Percentiles rank a stretch among this genome's conserved stretches.
phyloP scores from a whole-genome alignment of 257 asterid species.

The Leptodermis oblonga region DNA sequence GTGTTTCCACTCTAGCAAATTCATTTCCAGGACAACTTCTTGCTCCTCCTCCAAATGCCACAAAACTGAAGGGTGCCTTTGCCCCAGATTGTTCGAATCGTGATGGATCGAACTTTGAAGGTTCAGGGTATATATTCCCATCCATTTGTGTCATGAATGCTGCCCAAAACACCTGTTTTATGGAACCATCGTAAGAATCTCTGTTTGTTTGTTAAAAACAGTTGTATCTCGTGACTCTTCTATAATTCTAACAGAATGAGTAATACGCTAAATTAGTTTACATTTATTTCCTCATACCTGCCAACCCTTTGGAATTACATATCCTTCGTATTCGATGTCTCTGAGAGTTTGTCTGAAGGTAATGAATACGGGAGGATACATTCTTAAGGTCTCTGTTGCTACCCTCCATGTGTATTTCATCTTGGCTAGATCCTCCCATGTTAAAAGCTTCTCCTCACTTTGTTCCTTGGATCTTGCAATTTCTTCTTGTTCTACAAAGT shows the following conservation, averaged over 20 bases:
- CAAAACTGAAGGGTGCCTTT: conserved; percentile 44
- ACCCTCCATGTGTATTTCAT: conserved; percentile 73
- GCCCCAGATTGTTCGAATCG: conserved; percentile 39
- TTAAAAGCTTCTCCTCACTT: conserved; percentile 25
- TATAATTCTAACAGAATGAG: too few species aligned
- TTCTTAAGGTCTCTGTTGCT: conserved; percentile 55
- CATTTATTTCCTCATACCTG: conserved; percentile 34
- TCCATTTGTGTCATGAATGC: conserved; percentile 60
- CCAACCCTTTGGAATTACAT: conserved; percentile 75
- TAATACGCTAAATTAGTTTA: too few species aligned
- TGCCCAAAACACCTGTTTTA: conserved; percentile 45
- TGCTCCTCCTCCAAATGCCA: conserved; percentile 65
- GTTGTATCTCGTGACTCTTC: too few species aligned
- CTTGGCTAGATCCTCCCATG: conserved; percentile 65
- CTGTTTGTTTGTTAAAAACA: too few species aligned
- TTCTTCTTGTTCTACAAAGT: conserved; percentile 52
- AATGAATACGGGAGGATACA: conserved; percentile 47
- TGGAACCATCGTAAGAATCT: too few species aligned
- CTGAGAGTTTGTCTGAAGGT: conserved; percentile 44
- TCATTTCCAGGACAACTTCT: conserved; percentile 71
- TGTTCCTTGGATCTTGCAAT: conserved; percentile 28
- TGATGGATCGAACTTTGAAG: conserved; percentile 46
- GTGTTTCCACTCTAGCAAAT: conserved; percentile 52
- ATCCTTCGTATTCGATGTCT: conserved; percentile 50
- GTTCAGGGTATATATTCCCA: conserved; percentile 38